phyloP scores from a whole-genome alignment of 2,329 filamentous ascomycete species.

The Colletotrichum filicis region DNA sequence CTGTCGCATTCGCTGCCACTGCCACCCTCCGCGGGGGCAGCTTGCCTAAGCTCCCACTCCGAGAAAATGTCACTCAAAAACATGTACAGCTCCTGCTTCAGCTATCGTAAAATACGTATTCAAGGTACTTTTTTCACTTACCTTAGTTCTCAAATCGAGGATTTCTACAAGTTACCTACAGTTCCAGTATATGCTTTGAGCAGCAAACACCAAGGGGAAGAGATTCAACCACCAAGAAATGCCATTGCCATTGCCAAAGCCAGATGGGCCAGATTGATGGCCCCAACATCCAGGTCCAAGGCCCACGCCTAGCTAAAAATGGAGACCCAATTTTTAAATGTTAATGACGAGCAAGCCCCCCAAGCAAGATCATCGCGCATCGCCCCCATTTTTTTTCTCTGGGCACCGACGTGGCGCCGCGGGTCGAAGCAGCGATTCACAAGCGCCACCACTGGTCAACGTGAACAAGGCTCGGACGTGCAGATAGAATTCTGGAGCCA shows the following conservation, averaged over 20 bases:
- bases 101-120: too few species aligned
- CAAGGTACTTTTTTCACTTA: too few species aligned
- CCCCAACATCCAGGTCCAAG: background rate
- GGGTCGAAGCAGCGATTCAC: background rate
- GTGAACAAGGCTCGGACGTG: slow-evolving; percentile 18
- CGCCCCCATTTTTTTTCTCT: slow-evolving; percentile 26
- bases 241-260: background rate
- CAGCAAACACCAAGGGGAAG: background rate
- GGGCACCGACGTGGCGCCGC: slow-evolving; percentile 26
- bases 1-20: background rate
- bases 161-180: too few species aligned
- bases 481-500: slow-evolving; percentile 16
- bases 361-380: slow-evolving; percentile 19
- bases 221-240: too few species aligned
- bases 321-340: slow-evolving; percentile 17
- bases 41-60: slow-evolving; percentile 1
- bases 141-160: too few species aligned
- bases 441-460: background rate
- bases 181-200: too few species aligned
- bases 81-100: too few species aligned
- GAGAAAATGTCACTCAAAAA: background rate
- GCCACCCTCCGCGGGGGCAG: background rate
- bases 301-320: background rate
- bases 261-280: background rate
- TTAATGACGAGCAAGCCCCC: slow-evolving; percentile 12